A percentile compares a stretch with the other conserved stretches of the same genome.
Conservation (phyloP, 805 yeast genomes). For the Ogataea methanolica region DNA sequence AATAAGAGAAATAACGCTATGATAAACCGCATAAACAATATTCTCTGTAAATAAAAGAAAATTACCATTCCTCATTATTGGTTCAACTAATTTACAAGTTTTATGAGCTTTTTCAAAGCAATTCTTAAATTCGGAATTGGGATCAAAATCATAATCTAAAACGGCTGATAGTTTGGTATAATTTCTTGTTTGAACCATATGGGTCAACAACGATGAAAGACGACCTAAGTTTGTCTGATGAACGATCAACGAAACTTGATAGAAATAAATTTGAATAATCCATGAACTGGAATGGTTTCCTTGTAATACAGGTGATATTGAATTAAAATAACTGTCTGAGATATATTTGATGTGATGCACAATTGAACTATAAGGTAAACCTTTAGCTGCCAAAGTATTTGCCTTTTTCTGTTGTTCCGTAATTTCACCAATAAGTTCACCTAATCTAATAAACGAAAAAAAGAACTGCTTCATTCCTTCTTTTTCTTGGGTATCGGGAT, state of each 20-base stretch:
- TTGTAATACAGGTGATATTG: background rate
- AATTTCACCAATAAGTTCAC: conserved; percentile 3
- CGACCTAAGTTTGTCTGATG: conserved; percentile 3
- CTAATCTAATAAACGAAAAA: background rate
- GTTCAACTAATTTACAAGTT: background rate
- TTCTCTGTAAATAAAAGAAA: background rate
- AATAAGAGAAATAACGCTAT: background rate
- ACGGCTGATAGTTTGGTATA: background rate
- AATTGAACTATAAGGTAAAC: background rate
- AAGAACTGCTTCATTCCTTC: background rate
- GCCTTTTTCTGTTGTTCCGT: conserved; percentile 3
- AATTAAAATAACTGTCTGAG: background rate
- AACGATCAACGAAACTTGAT: background rate
- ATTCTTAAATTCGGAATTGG: background rate
- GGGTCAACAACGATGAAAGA: background rate
- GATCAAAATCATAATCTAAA: background rate
- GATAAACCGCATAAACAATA: conserved; percentile 1
- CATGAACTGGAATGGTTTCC: background rate
- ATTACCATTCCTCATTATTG: background rate
- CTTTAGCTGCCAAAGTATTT: conserved; percentile 1
- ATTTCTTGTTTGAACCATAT: background rate
- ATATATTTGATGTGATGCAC: background rate
- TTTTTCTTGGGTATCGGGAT: background rate
- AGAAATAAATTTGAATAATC: background rate
- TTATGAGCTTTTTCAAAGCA: background rate